Base-by-base conservation (phyloP, 805 yeast genomes). In the Spathaspora sp. region DNA sequence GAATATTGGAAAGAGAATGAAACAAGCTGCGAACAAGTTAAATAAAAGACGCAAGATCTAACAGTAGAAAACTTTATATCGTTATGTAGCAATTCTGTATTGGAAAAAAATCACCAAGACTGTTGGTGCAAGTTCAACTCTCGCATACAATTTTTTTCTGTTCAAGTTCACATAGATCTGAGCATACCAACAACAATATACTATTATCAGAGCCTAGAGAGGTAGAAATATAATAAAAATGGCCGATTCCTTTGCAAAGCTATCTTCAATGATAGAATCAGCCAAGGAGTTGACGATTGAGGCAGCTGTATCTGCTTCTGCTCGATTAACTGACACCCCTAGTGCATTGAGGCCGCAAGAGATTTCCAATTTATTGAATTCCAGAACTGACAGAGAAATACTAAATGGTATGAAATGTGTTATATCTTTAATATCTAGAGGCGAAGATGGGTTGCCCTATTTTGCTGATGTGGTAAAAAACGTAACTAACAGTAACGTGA, bases 391-490 rank as follows among this genome's bases (percentile, higher is more conserved):
- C 20, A 73, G 90, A 47, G 79, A 75, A 42, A 64, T 70, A 14
- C 56, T 70, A 45, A 66, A 62, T 49, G 79, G 79, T 6, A 70
- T 75, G 73, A 72, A 68, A 53, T 66, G 73, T 50, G 75, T 74
- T 23, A 64, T 70, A 28, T 65, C 75, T n/a, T 56, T 70, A 38
- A 63, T 74, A 16, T 60, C 77, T 0, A 57, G 69, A 47, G 78
- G 77, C 7, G 77, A 65, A 49, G 77, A 73, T 50, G 78, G 67
- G n/a, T 47, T 63, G 28, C 62, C 62, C 16, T 75, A 67, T 61
- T 93, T 89, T 73, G 90, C 97, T 0, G 92, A 88, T 60, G 94
- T 94, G 5, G 86, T 94, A 51, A 93, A 92, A 67, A 91, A 91
- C 65, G 83, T 92, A 35, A 87, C 89, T 6, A 84, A 93, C 17